Conservation (phyloP, 352 stramenopile genomes). For the Thraustochytrium striatum region DNA sequence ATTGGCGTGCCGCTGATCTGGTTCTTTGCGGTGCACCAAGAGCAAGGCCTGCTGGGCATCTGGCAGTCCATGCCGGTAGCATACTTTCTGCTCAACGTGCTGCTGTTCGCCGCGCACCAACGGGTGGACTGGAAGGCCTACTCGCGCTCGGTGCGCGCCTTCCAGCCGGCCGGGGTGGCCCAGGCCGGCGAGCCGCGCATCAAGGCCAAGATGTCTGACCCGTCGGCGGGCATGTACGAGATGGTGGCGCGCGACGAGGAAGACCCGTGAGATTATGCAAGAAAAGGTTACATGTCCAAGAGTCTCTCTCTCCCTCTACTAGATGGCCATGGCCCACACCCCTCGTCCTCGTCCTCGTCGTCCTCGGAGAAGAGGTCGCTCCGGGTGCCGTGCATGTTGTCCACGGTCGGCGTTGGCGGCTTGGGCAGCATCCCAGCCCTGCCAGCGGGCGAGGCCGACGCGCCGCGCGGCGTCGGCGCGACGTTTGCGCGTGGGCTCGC, state of each 20-base stretch:
- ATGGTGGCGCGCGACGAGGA: too few species aligned
- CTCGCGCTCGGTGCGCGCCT: too few species aligned
- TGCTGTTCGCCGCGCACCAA: neutral
- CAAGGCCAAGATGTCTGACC: too few species aligned
- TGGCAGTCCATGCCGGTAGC: slow-evolving; percentile 33
- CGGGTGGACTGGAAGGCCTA: slow-evolving; percentile 36
- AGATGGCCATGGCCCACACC: slow-evolving; percentile 19
- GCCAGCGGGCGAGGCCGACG: too few species aligned
- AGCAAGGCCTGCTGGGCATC: slow-evolving; percentile 25
- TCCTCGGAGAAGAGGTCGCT: neutral
- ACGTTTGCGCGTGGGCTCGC: neutral
- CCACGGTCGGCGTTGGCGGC: neutral
- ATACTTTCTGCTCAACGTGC: slow-evolving; percentile 15
- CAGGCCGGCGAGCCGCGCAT: too few species aligned
- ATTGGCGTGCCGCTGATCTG: slow-evolving; percentile 27
- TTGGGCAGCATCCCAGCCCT: too few species aligned
- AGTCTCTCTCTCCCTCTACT: neutral
- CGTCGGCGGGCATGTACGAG: too few species aligned
- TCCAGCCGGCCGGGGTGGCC: too few species aligned
- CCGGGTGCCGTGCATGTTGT: neutral
- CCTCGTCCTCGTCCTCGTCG: slow-evolving; percentile 11
- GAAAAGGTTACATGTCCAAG: too few species aligned
- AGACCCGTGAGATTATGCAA: too few species aligned
- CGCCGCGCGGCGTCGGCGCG: neutral
- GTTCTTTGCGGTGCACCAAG: neutral